Evolutionary conservation across 768 basidiomycete genomes (phyloP).

Genomic region (Trametes cinnabarina): DNA sequence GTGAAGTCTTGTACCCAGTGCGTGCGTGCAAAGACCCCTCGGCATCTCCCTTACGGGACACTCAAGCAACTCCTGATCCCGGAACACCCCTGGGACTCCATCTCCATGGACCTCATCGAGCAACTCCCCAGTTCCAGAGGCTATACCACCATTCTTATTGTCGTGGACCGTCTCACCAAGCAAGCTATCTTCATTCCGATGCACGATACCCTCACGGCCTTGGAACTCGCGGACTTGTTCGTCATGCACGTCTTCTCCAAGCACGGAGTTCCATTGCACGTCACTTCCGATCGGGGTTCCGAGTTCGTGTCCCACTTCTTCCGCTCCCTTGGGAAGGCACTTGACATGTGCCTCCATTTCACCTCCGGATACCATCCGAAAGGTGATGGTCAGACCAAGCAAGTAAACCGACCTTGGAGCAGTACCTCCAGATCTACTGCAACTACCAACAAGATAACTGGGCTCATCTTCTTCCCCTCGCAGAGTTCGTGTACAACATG

Average conservation of each 20-base stretch:
- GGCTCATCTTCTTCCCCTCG: slow-evolving; percentile 30
- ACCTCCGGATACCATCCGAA: slow-evolving; percentile 45
- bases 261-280: no score
- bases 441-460: slow-evolving; percentile 32
- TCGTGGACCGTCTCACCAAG: slow-evolving; percentile 27
- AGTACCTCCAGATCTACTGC: slow-evolving; percentile 35
- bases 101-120: no score
- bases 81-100: no score
- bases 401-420: slow-evolving; percentile 38
- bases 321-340: slow-evolving; percentile 25
- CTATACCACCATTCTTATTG: slow-evolving; percentile 18
- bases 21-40: no score
- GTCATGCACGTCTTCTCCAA: no score
- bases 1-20: no score
- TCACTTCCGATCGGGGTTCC: no score
- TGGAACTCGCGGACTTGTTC: slow-evolving; percentile 21
- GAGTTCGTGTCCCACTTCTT: no score
- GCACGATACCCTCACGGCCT: slow-evolving; percentile 19
- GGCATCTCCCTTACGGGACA: no score
- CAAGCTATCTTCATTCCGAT: slow-evolving; percentile 29
- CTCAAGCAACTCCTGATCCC: no score
- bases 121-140: no score
- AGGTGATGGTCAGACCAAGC: slow-evolving; percentile 41
- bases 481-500: slow-evolving; percentile 32
- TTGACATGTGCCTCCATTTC: slow-evolving; percentile 33